Evolutionary conservation across 805 yeast species (phyloP), one percentile per base, ranked within the genome.

Genomic region (Nakazawaea molendinolei): DNA sequence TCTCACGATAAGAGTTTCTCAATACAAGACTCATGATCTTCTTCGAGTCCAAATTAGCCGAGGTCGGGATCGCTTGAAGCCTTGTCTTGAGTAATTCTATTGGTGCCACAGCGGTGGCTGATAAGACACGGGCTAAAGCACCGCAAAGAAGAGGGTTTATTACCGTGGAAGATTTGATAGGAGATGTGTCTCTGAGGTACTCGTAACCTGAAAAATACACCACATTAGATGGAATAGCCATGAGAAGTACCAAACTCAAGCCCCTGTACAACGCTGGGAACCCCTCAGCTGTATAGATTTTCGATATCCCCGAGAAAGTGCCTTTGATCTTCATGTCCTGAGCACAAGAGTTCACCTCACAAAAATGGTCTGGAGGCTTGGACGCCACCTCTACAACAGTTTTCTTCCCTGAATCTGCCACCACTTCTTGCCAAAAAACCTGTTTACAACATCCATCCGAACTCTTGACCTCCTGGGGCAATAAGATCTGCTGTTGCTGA

Each of bases 131-230:
- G 0, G 98, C 95, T 5, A 80, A 40, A 0, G 89, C 74, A 1
- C 98, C 98, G 53, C 96, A 86, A 0, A 85, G 18, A 29, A 90
- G 57, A 2, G 98, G 96, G 45, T 85, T 86, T 15, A 76, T 17
- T 5, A 59, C 36, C 48, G 51, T 58, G 49, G 44, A 51, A 1
- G 58, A 43, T 6, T 52, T 48, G 16, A 83, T 48, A 0, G 86
- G 79, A 0, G 90, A 78, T n/a, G 66, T 58, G 49, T 86, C 95
- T 46, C 95, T 63, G 31, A 90, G 62, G 42, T 80, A 74, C 48
- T 92, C 98, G 55, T 92, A 92, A 0, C 97, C 95, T 2, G 94
- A 83, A 61, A 86, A 92, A 56, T 92, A 92, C 5, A 92, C 89
- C 42, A 92, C 83, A 48, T 90, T 92, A 1, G 96, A 73, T 1